These are phyloP conservation scores for Hanseniaspora uvarum DNA, from an alignment of 1,139 yeast genomes.

Conservation along the genomic window DNA sequence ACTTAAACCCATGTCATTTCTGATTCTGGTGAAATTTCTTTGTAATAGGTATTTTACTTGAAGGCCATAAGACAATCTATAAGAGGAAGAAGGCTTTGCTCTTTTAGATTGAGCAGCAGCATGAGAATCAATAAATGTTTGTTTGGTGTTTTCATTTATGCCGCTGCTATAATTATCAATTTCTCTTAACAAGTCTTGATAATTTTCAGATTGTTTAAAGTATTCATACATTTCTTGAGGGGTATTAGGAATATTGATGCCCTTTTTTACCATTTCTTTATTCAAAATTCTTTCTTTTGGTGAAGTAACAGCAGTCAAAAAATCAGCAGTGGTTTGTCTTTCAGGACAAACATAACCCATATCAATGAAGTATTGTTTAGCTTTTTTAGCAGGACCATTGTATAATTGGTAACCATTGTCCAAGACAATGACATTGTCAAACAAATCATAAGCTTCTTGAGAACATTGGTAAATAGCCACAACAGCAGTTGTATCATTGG, in stretches of 20 bases:
- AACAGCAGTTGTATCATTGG: constrained; percentile 50
- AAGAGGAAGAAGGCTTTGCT: constrained; percentile 42
- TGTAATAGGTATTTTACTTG: constrained; percentile 46
- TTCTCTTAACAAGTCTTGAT: constrained; percentile 34
- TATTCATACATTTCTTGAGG: constrained; percentile 58
- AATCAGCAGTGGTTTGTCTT: constrained; percentile 78
- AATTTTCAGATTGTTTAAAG: constrained; percentile 59
- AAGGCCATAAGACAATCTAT: constrained; percentile 44
- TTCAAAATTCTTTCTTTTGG: constrained; percentile 53
- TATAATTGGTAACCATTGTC: constrained; percentile 72
- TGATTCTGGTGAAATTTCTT: constrained; percentile 47
- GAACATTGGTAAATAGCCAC: constrained; percentile 72
- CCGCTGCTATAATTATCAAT: constrained; percentile 33
- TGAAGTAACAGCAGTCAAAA: constrained; percentile 64
- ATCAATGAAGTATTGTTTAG: constrained; percentile 31
- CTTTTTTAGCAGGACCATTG: constrained; percentile 53
- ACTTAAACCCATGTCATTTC: constrained; percentile 55
- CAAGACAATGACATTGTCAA: constrained; percentile 62
- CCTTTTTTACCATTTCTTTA: constrained; percentile 33
- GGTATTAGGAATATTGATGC: constrained; percentile 57
- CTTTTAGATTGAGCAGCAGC: constrained; percentile 44
- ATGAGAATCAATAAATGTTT: constrained; percentile 33
- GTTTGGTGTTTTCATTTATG: constrained; percentile 31
- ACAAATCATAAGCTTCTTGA: constrained; percentile 58
- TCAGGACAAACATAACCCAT: constrained; percentile 67